These are phyloP conservation scores for Angomonas deanei DNA, from an alignment of 208 protist genomes.

Conservation along the genomic window DNA sequence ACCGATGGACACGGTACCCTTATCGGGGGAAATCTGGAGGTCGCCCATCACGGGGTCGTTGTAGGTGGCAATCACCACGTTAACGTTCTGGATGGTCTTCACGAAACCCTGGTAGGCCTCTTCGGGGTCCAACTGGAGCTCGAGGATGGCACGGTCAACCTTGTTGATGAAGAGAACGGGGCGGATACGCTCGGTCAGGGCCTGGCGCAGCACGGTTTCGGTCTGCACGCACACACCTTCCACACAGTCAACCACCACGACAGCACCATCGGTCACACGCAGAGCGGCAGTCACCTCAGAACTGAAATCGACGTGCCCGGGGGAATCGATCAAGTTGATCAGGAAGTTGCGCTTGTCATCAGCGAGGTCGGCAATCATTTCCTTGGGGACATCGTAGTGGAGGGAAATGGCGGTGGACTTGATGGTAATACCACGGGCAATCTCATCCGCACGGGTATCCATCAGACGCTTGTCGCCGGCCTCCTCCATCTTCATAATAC, in stretches of 20 bases:
- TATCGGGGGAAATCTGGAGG: slow-evolving; percentile 66
- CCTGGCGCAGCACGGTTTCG: slow-evolving; percentile 62
- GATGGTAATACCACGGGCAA: slow-evolving; percentile 99
- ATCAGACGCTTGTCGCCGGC: slow-evolving; percentile 68
- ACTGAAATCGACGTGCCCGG: slow-evolving; percentile 99
- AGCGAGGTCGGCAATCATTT: slow-evolving; percentile 47
- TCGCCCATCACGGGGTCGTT: slow-evolving; percentile 91
- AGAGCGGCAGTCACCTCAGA: slow-evolving; percentile 99
- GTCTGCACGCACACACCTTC: slow-evolving; percentile 94
- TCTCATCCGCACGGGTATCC: slow-evolving; percentile 70
- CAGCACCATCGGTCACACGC: slow-evolving; percentile 98
- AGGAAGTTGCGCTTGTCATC: slow-evolving; percentile 78
- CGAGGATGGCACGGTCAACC: slow-evolving; percentile 93
- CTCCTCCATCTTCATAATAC: slow-evolving; percentile 93
- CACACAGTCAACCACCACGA: slow-evolving; percentile 98
- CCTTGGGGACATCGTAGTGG: slow-evolving; percentile 94
- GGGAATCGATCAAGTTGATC: slow-evolving; percentile 93
- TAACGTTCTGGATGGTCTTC: slow-evolving; percentile 72
- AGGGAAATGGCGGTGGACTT: slow-evolving; percentile 99
- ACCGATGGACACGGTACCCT: slow-evolving; percentile 97
- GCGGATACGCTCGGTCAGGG: slow-evolving; percentile 96
- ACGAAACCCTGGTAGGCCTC: slow-evolving; percentile 76
- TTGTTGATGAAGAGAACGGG: slow-evolving; percentile 99
- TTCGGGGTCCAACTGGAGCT: slow-evolving; percentile 82
- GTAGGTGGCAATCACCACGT: slow-evolving; percentile 96